phyloP scores from a whole-genome alignment of 192 early-diverging fungal species.

The Backusella westeae region DNA sequence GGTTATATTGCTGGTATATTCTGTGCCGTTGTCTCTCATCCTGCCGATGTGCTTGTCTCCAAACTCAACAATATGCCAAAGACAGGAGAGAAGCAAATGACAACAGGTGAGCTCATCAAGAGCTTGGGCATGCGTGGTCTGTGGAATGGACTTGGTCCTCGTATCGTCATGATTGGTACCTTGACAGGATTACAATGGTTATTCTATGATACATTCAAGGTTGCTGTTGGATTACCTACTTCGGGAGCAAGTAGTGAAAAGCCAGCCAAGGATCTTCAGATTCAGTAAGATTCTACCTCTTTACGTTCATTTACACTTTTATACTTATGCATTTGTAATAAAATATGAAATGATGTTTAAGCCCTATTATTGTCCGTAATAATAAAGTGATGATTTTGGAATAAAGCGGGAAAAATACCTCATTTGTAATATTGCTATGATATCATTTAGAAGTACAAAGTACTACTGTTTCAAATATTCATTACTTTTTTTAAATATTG shows the following conservation, averaged over 20 bases:
- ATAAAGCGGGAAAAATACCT: too few relatives aligned
- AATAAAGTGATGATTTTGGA: too few relatives aligned
- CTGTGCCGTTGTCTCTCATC: constrained; percentile 88
- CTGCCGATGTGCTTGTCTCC: constrained; percentile 81
- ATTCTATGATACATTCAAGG: constrained; percentile 84
- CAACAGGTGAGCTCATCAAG: constrained; percentile 33
- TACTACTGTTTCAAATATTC: too few relatives aligned
- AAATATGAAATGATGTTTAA: too few relatives aligned
- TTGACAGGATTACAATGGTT: constrained; percentile 85
- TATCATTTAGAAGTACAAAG: too few relatives aligned
- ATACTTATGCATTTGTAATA: too few relatives aligned
- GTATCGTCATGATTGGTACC: constrained; percentile 93
- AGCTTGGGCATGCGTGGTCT: constrained; percentile 63
- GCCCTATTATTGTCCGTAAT: too few relatives aligned
- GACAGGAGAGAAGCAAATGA: constrained; percentile 28
- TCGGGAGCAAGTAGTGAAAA: constrained; percentile 5
- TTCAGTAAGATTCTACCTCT: too few relatives aligned
- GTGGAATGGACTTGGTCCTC: constrained; percentile 80
- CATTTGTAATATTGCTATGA: too few relatives aligned
- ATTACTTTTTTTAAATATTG: too few relatives aligned
- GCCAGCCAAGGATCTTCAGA: not conserved
- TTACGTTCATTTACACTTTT: too few relatives aligned
- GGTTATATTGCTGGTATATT: constrained; percentile 89
- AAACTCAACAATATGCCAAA: constrained; percentile 42
- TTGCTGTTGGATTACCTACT: constrained; percentile 33